Conservation (phyloP, 202 grass and related monocot genomes). For the Carex sylvatica region DNA sequence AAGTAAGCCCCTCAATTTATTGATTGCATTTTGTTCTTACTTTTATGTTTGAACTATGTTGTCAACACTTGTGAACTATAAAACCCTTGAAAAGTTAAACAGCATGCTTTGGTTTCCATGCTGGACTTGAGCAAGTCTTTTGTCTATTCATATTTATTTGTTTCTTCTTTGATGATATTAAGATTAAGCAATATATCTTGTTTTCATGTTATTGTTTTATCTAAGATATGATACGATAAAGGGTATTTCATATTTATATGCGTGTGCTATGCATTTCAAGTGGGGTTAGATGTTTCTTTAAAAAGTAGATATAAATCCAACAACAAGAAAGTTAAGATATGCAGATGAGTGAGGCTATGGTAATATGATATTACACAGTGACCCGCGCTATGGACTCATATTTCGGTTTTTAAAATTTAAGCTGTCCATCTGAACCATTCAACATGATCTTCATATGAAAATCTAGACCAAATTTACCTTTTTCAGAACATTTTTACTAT, state of each 20-base stretch:
- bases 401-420: no score
- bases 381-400: no score
- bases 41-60: background rate
- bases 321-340: background rate
- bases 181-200: background rate
- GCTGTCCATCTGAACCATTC: no score
- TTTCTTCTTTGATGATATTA: background rate
- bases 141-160: background rate
- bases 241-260: background rate
- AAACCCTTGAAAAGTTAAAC: background rate
- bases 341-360: background rate
- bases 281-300: constrained; percentile 2
- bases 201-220: constrained; percentile 1
- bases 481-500: no score
- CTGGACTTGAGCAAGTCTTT: background rate
- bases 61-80: background rate
- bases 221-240: background rate
- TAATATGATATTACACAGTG: no score
- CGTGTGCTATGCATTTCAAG: background rate
- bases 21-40: background rate
- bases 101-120: background rate
- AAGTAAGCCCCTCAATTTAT: background rate
- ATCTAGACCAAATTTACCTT: no score
- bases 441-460: no score
- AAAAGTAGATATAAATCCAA: constrained; percentile 1